Percentiles rank a stretch among this genome's conserved stretches.
Conservation (phyloP, 208 protist genomes). For the Trypanosoma avium region DNA sequence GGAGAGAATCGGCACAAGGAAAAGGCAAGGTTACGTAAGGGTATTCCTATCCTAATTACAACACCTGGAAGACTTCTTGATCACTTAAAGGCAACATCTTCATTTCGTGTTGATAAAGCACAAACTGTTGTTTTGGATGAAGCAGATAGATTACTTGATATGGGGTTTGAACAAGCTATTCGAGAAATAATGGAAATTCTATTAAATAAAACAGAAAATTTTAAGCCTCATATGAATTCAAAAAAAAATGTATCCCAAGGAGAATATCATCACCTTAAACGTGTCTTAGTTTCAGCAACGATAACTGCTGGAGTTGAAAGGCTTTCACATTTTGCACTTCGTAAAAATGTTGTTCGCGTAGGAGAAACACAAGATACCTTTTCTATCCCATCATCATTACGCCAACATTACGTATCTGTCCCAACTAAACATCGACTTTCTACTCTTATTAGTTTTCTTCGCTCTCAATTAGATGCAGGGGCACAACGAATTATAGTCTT, state of each 20-base stretch:
- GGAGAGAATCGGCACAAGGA: conserved; percentile 82
- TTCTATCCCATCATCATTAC: conserved; percentile 45
- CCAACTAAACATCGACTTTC: conserved; percentile 70
- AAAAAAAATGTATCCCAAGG: background rate
- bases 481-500: conserved; percentile 74
- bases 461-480: conserved; percentile 42
- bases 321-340: conserved; percentile 86
- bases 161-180: conserved; percentile 98
- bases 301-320: conserved; percentile 75
- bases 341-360: conserved; percentile 35
- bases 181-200: conserved; percentile 95
- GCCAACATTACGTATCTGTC: conserved; percentile 65
- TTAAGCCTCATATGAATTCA: background rate
- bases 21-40: conserved; percentile 84
- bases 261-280: conserved; percentile 19
- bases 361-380: conserved; percentile 40
- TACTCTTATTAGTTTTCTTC: conserved; percentile 65
- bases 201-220: conserved; percentile 30
- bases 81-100: conserved; percentile 56
- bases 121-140: conserved; percentile 95
- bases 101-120: conserved; percentile 57
- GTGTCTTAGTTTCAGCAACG: conserved; percentile 71
- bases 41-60: conserved; percentile 75
- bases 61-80: conserved; percentile 62
- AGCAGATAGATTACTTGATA: conserved; percentile 96